Evolutionary conservation across 441 rosid genomes (phyloP).

Genomic region (Metrosideros polymorpha): DNA sequence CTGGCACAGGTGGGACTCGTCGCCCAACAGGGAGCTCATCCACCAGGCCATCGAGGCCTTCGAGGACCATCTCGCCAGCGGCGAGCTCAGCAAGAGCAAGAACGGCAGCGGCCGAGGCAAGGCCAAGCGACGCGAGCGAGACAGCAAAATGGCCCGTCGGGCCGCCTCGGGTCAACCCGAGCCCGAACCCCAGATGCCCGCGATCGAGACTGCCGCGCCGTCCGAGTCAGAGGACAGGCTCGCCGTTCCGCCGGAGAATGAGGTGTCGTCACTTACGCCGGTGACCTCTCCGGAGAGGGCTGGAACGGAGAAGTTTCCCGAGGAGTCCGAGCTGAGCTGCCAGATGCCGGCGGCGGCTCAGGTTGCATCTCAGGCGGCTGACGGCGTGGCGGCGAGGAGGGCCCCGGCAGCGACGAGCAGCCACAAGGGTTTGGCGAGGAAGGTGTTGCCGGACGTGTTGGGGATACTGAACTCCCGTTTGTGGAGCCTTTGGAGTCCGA

Average conservation of each 20-base stretch:
- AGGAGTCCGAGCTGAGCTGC: constrained; percentile 4
- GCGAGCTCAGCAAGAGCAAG: constrained; percentile 19
- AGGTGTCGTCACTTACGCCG: background rate
- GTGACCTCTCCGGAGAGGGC: constrained; percentile 5
- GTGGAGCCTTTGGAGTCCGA: constrained; percentile 90
- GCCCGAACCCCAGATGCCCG: background rate
- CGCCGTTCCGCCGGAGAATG: background rate
- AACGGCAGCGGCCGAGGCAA: background rate
- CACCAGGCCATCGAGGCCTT: constrained; percentile 75
- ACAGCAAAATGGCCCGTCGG: background rate
- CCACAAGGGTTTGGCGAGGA: constrained; percentile 75
- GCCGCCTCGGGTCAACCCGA: background rate
- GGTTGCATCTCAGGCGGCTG: background rate
- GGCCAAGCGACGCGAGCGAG: constrained; percentile 31
- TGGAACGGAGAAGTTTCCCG: background rate
- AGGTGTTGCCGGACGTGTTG: constrained; percentile 88
- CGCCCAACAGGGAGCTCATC: constrained; percentile 67
- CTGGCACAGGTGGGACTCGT: constrained; percentile 86
- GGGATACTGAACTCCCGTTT: constrained; percentile 72
- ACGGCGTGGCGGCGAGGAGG: background rate
- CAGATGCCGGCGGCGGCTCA: background rate
- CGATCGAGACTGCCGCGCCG: background rate
- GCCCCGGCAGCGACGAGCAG: background rate
- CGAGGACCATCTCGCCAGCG: constrained; percentile 48
- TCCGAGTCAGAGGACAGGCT: background rate